These are phyloP conservation scores for Physcomitrellopsis africana DNA, from an alignment of 225 moss, liverwort and hornwort genomes.

Conservation along the genomic window DNA sequence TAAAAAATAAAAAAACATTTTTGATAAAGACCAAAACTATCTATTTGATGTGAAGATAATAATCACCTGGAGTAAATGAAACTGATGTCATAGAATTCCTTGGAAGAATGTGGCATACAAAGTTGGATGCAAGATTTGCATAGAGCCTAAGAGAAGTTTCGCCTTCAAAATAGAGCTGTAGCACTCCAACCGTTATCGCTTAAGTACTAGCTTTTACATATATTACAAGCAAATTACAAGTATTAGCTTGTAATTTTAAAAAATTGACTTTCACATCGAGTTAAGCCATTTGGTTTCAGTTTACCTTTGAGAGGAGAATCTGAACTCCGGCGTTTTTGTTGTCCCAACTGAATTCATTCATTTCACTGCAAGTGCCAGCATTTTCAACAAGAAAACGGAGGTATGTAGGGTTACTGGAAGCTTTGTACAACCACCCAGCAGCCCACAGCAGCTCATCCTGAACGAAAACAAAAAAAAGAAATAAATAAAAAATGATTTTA, in stretches of 20 bases:
- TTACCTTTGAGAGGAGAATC: conserved; percentile 81
- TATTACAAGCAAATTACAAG: not conserved
- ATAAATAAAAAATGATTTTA: too few species aligned
- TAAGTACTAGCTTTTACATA: not conserved
- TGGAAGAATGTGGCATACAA: conserved; percentile 68
- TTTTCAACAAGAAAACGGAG: conserved; percentile 59
- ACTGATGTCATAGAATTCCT: conserved; percentile 49
- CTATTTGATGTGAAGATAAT: too few species aligned
- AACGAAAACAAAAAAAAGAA: not conserved
- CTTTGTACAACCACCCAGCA: conserved; percentile 82
- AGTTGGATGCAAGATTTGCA: conserved; percentile 53
- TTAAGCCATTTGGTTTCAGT: not conserved
- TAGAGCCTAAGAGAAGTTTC: conserved; percentile 45
- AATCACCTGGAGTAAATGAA: conserved; percentile 68
- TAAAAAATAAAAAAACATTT: too few species aligned
- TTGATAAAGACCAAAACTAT: not conserved
- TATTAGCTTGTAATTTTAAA: not conserved
- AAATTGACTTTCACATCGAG: not conserved
- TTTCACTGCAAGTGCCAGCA: conserved; percentile 20
- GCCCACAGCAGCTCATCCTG: conserved; percentile 95
- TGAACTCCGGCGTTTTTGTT: conserved; percentile 82
- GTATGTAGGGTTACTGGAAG: conserved; percentile 48
- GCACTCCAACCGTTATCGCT: not conserved
- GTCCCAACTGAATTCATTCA: conserved; percentile 89
- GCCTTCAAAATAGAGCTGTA: conserved; percentile 62